These are phyloP conservation scores for Galeopsis tetrahit DNA, from an alignment of 257 asterid species.

Conservation along the genomic window DNA sequence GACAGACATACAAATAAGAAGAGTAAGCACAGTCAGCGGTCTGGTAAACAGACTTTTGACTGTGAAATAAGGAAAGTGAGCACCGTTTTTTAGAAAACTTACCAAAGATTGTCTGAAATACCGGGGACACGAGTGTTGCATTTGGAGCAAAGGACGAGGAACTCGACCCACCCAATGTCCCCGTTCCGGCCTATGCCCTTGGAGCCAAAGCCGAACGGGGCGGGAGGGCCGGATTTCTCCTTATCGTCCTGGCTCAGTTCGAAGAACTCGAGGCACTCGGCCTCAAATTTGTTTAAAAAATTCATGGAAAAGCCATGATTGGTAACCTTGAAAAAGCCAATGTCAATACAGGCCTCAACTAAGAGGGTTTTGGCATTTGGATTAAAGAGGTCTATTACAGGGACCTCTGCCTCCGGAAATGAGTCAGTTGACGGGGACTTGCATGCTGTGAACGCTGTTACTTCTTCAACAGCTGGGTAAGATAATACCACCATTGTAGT, in stretches of 20 bases:
- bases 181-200: slow-evolving; percentile 59
- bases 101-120: slow-evolving; percentile 37
- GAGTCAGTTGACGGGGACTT: too few relatives aligned
- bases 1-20: too few relatives aligned
- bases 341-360: slow-evolving; percentile 48
- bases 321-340: slow-evolving; percentile 53
- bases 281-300: slow-evolving; percentile 38
- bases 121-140: slow-evolving; percentile 39
- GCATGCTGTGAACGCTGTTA: too few relatives aligned
- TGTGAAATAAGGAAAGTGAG: too few relatives aligned
- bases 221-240: slow-evolving; percentile 49
- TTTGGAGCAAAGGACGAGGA: slow-evolving; percentile 49
- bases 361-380: slow-evolving; percentile 39
- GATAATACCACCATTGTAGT: too few relatives aligned
- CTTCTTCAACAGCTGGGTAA: too few relatives aligned
- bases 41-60: too few relatives aligned
- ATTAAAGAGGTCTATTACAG: slow-evolving; percentile 42
- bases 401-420: slow-evolving; percentile 30
- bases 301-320: slow-evolving; percentile 50
- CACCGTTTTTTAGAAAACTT: too few relatives aligned
- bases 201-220: slow-evolving; percentile 57
- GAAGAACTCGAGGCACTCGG: slow-evolving; percentile 45
- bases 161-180: slow-evolving; percentile 62
- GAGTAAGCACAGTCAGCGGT: too few relatives aligned
- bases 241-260: slow-evolving; percentile 37